Evolutionary conservation across 257 asterid genomes (phyloP), one percentile per base, ranked within the genome.

Genomic region (Plantago ovata): DNA sequence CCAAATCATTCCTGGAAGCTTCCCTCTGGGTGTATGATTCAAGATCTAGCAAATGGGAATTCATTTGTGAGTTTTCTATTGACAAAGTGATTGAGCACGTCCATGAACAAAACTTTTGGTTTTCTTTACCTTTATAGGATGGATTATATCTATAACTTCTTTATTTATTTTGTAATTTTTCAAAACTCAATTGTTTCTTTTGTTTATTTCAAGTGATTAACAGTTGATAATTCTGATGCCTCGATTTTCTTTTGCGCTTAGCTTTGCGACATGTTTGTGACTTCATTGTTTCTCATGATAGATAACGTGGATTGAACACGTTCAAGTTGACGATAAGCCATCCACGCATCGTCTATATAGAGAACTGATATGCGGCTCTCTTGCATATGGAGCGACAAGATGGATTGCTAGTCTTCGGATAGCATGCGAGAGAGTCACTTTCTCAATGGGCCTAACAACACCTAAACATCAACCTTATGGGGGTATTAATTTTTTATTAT

Each of bases 271-370:
- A 28, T 8, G 7, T 24, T 24, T 24, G 32, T 5, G 32, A 2
- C 20, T n/a, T 22, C 18, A 10, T 55, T 42, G 8, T 64, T 13
- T 42, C 55, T 58, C 8, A 14, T 56, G 56, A 50, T 16, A 89
- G 97, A 81, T 89, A 45, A 80, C 89, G 56, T 89, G 97, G 97
- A 55, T 89, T 6, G 97, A 86, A 49, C 94, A 86, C 61, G 84
- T 86, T 56, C 86, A 89, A 77, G 90, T 86, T 59, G 87, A 84
- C 14, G 95, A 82, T 56, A 82, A 77, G 65, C 49, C 52, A 10
- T 54, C 61, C 41, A 82, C 78, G 49, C 81, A 81, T 67, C 80
- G 76, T 50, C 53, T 86, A 38, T 86, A 75, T 56, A 74, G 82
- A 72, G 90, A 84, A 48, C 40, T 89, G 21, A 70, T 86, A 11